Percentiles rank a stretch among this genome's conserved stretches.
These are phyloP conservation scores for Kalanchoe fedtschenkoi DNA, from an alignment of 164 flowering plant genomes.

Conservation along the genomic window DNA sequence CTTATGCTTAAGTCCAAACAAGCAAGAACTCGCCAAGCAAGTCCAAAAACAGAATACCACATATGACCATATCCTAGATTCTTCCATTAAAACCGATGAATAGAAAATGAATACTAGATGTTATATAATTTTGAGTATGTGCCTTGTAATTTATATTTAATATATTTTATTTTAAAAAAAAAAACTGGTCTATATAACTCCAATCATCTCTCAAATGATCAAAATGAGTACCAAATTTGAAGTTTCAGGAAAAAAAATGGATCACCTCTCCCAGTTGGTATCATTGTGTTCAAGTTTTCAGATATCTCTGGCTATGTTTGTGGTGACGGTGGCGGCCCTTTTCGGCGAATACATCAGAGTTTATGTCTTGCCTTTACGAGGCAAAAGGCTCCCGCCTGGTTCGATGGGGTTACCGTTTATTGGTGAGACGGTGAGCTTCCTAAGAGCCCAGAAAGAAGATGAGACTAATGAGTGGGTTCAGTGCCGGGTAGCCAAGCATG, in stretches of 20 bases:
- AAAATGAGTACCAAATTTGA: background rate
- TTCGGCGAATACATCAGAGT: constrained; percentile 12
- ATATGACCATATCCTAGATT: background rate
- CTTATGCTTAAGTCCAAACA: background rate
- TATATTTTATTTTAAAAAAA: too few relatives aligned
- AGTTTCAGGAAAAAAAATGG: background rate
- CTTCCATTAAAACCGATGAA: background rate
- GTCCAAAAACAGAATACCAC: constrained; percentile 1
- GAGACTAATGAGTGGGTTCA: constrained; percentile 15
- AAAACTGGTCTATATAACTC: background rate
- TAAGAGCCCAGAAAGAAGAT: constrained; percentile 15
- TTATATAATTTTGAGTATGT: too few relatives aligned
- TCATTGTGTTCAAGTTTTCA: constrained; percentile 1
- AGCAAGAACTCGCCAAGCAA: background rate
- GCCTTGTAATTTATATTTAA: too few relatives aligned
- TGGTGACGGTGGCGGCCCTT: constrained; percentile 11
- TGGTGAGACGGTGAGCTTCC: constrained; percentile 22
- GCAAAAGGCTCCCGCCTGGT: constrained; percentile 19
- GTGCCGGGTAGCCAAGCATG: constrained; percentile 13
- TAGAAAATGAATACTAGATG: background rate
- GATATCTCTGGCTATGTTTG: background rate
- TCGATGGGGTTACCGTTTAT: constrained; percentile 20
- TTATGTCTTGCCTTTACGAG: background rate
- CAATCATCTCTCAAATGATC: background rate
- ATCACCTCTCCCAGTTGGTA: background rate